phyloP scores from a whole-genome alignment of 306 rosid species.

The Gillenia trifoliata region DNA sequence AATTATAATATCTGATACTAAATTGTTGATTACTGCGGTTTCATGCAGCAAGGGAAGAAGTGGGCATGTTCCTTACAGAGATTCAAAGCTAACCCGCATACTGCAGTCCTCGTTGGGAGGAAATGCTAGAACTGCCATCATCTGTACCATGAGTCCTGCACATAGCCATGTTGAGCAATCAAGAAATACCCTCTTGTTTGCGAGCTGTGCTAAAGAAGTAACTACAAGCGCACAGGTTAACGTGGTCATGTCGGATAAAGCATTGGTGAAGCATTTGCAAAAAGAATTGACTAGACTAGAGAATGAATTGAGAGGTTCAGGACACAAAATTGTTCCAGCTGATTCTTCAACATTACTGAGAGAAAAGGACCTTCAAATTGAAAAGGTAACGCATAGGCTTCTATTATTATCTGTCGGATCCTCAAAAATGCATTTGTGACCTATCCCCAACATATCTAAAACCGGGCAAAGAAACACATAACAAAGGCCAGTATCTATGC shows the following conservation, averaged over 20 bases:
- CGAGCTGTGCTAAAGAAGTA: constrained; percentile 97
- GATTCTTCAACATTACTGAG: constrained; percentile 54
- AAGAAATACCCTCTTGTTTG: constrained; percentile 97
- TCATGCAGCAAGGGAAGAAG: constrained; percentile 91
- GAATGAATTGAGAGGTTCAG: constrained; percentile 61
- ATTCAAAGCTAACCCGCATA: constrained; percentile 97
- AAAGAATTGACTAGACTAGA: constrained; percentile 81
- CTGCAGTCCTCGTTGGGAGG: constrained; percentile 97
- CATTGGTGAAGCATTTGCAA: constrained; percentile 85
- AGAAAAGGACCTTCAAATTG: constrained; percentile 81
- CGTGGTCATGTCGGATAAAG: constrained; percentile 90
- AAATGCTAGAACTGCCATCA: constrained; percentile 93
- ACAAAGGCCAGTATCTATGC: background rate
- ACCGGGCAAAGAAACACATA: background rate
- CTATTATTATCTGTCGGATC: background rate
- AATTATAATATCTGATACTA: background rate
- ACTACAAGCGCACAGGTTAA: constrained; percentile 86
- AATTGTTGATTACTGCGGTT: background rate
- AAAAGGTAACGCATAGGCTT: constrained; percentile 49
- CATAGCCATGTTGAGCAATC: constrained; percentile 84
- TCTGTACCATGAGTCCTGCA: constrained; percentile 98
- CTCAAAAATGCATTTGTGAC: background rate
- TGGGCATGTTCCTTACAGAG: constrained; percentile 96
- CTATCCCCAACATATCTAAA: background rate
- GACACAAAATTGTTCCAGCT: constrained; percentile 25